phyloP scores from a whole-genome alignment of 371 early-diverging fungal genomes.

The Mucor velutinosus region DNA sequence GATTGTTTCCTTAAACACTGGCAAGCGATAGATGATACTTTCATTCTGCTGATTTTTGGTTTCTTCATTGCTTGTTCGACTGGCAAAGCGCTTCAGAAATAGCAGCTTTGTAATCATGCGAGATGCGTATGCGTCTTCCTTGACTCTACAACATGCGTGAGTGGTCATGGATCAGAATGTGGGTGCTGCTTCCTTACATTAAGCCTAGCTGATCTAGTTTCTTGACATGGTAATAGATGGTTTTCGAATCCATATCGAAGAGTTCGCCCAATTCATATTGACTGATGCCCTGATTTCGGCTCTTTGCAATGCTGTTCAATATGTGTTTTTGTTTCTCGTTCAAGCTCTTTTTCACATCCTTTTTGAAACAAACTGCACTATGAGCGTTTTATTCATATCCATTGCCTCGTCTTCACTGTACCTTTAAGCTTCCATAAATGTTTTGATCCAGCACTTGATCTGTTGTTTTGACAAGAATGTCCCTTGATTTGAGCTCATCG shows the following conservation, averaged over 20 bases:
- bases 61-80: neutral
- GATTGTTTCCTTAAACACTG: neutral
- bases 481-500: neutral
- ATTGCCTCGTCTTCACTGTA: neutral
- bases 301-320: conserved; percentile 9
- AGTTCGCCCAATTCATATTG: conserved; percentile 7
- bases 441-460: conserved; percentile 6
- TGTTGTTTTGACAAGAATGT: neutral
- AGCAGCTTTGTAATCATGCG: conserved; percentile 4
- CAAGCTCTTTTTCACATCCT: neutral
- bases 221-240: conserved; percentile 13
- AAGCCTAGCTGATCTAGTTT: conserved; percentile 16
- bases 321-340: conserved; percentile 6
- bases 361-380: neutral
- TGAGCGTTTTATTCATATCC: neutral
- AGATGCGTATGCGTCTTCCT: conserved; percentile 6
- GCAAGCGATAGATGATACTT: conserved; percentile 2
- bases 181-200: neutral
- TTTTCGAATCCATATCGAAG: conserved; percentile 6
- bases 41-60: neutral
- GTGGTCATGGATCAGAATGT: neutral
- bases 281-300: conserved; percentile 8
- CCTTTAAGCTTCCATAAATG: conserved; percentile 17
- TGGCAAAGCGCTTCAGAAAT: conserved; percentile 7
- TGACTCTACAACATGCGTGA: conserved; percentile 4